These are phyloP conservation scores for Populus hybrid DNA, from an alignment of 441 rosid species.

Conservation along the genomic window DNA sequence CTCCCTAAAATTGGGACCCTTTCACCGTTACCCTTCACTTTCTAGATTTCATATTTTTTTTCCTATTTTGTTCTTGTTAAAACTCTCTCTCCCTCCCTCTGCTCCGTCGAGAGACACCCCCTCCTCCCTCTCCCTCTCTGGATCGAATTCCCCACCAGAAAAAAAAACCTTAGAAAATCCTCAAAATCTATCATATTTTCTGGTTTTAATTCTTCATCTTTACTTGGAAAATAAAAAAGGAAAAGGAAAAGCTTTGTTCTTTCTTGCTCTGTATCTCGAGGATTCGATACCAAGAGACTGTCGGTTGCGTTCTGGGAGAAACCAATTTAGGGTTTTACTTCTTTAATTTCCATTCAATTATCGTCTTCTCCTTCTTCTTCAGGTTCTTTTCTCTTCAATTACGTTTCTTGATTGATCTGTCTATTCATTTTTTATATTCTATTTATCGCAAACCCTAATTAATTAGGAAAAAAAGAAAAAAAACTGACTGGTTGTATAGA, in stretches of 20 bases:
- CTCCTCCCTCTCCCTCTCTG: constrained; percentile 16
- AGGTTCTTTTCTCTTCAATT: constrained; percentile 13
- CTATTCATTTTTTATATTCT: constrained; percentile 19
- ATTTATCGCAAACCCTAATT: constrained; percentile 52
- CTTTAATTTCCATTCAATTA: constrained; percentile 18
- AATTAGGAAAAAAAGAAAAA: background rate
- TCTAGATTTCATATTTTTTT: constrained; percentile 1
- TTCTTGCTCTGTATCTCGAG: constrained; percentile 10
- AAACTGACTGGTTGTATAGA: constrained; percentile 9
- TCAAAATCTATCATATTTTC: background rate
- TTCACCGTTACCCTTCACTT: constrained; percentile 34
- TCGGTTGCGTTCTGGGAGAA: constrained; percentile 35
- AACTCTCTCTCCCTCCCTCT: constrained; percentile 23
- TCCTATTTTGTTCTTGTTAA: constrained; percentile 1
- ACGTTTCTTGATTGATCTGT: background rate
- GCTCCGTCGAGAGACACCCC: constrained; percentile 40
- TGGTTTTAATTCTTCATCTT: background rate
- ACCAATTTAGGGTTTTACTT: constrained; percentile 29
- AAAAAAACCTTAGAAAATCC: background rate
- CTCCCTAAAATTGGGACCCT: constrained; percentile 28
- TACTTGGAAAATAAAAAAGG: background rate
- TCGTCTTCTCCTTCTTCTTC: constrained; percentile 13
- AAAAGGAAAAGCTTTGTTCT: background rate
- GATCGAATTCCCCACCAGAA: constrained; percentile 33
- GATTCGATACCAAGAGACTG: constrained; percentile 38